Evolutionary conservation across 441 rosid genomes (phyloP), one percentile per base, ranked within the genome.

Genomic region (Monsonia emarginata): DNA sequence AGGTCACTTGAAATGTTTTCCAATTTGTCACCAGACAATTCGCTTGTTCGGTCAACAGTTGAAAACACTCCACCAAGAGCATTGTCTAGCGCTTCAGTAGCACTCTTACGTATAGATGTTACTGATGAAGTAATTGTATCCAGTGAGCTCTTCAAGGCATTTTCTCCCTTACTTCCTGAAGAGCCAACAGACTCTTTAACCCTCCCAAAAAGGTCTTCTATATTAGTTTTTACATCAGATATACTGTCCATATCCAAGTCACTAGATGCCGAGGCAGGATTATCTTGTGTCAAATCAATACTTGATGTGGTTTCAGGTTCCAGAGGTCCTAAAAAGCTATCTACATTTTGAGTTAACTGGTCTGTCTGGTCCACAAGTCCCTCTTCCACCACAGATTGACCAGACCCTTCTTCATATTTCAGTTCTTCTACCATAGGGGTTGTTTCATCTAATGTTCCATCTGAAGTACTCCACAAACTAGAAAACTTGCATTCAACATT

Each of bases 1-100:
- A 88, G 73, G 74, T 71, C 84, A 78, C 60, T 57, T 56, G 96
- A 78, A 69, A 91, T 62, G 52, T 73, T 78, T n/a, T 83, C 72
- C 42, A 86, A 65, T 77, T 72, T 82, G 73, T 78, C 76, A 52
- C 77, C 79, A 67, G 84, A 85, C 26, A 73, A 50, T 69, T 75
- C 86, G 65, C 86, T 89, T 1, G 87, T 75, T 75, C 83, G 84
- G 72, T 89, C 83, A 46, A 75, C 73, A 56, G 80, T 64, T 46
- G 95, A 81, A 69, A 80, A 82, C 61, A 74, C 81, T 46, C 67
- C 63, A 74, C 71, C 77, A 40, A 80, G 63, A 74, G 82, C 81
- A 73, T 61, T 75, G 48, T 94, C 92, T 58, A 85, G 75, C n/a
- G 67, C 81, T 76, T 84, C 84, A 50, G 85, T 84, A 73, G 87